A percentile compares a stretch with the other conserved stretches of the same genome.
phyloP scores from a whole-genome alignment of 192 early-diverging fungal genomes.

The Linnemannia exigua region DNA sequence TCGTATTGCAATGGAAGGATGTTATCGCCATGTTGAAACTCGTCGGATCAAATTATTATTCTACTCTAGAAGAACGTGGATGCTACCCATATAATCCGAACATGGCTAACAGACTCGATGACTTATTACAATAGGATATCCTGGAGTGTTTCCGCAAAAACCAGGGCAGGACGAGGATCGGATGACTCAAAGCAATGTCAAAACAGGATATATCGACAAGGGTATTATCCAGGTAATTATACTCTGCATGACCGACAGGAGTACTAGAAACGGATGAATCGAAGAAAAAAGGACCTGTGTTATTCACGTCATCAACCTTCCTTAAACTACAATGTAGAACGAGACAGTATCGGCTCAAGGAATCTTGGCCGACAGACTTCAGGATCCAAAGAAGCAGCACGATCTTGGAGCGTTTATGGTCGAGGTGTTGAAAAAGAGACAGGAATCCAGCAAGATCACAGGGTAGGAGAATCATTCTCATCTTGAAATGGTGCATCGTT shows the following conservation, averaged over 20 bases:
- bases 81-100: neutral
- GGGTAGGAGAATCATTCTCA: constrained; percentile 15
- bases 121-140: constrained; percentile 53
- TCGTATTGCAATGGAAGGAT: no score
- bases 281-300: constrained; percentile 62
- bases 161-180: constrained; percentile 66
- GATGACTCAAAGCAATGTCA: constrained; percentile 73
- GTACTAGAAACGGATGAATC: neutral
- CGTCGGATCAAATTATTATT: no score
- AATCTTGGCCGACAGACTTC: constrained; percentile 62
- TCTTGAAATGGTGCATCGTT: neutral
- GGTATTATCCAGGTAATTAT: constrained; percentile 45
- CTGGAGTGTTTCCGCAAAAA: constrained; percentile 73
- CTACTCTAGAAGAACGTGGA: no score
- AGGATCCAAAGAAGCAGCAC: constrained; percentile 61
- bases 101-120: neutral
- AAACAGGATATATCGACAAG: constrained; percentile 74
- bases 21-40: no score
- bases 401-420: constrained; percentile 67
- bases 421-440: constrained; percentile 44
- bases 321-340: constrained; percentile 62
- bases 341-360: constrained; percentile 69
- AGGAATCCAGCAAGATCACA: constrained; percentile 41
- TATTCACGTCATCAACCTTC: constrained; percentile 36
- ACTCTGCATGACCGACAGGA: neutral